Evolutionary conservation across 495 filamentous ascomycete genomes (phyloP), one percentile per base, ranked within the genome.

Genomic region (Rostrohypoxylon terebratum): DNA sequence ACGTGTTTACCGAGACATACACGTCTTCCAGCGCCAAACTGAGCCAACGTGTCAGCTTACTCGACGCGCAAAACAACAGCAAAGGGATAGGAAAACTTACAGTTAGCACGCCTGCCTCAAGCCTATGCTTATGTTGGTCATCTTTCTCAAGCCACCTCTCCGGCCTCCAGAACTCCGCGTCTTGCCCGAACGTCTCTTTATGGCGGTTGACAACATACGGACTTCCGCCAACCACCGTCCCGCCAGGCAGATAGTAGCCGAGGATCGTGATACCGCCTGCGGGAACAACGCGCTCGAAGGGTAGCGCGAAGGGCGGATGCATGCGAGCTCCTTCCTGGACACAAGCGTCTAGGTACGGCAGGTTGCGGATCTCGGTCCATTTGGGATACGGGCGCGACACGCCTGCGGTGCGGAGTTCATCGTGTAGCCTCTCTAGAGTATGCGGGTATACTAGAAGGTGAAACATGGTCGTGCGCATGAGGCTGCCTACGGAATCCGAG

Each of bases 401-500:
- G 13, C 42, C 28, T 10, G 60, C 68, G 6, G 14, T 8, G 2
- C 36, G n/a, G 1, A 89, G 71, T 54, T 89, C 88, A 0, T 72
- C 34, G 7, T 80, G 81, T 1, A 90, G 75, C 21, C 81, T 83
- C 0, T 61, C 31, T 2, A 86, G 68, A 0, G 76, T 75, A 0
- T 59, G 40, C 0, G 83, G 82, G 45, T 83, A 71, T 53, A 79
- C 81, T 10, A 85, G 54, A 4, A 90, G 78, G 63, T 84, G 67
- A 75, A 88, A 88, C 53, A 89, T 78, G 4, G 87, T 83, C 4
- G 81, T 70, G 2, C 80, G 82, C 1, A 89, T 77, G 20, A 80
- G 82, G 65, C 87, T 86, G 2, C 84, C 84, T 0, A 85, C 88
- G 0, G 88, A 89, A 66, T 90, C 87, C 2, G 82, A 84, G 0